Conservation (phyloP, 345 rosid species). For the Linum lewisii region DNA sequence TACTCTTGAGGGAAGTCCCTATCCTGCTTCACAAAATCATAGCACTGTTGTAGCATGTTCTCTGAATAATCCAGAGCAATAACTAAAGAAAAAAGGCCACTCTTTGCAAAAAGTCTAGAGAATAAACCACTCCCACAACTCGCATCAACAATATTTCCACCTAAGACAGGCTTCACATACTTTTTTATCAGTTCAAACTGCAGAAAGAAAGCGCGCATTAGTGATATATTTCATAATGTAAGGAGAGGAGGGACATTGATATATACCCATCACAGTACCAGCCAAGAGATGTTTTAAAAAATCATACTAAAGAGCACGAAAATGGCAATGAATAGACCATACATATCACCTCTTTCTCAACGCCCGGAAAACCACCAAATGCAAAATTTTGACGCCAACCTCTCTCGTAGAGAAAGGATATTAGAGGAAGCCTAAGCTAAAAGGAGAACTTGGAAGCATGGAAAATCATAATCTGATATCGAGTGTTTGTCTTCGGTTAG, state of each 20-base stretch:
- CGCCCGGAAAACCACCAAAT: constrained; percentile 79
- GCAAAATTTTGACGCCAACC: constrained; percentile 89
- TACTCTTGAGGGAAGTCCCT: constrained; percentile 68
- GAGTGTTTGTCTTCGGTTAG: background rate
- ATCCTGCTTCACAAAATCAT: constrained; percentile 50
- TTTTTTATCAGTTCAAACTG: constrained; percentile 79
- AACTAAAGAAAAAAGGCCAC: constrained; percentile 60
- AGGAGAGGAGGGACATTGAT: too few relatives aligned
- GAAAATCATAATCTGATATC: background rate
- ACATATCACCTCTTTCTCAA: constrained; percentile 65
- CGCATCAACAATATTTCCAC: constrained; percentile 76
- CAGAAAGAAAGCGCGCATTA: background rate
- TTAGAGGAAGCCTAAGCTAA: constrained; percentile 43
- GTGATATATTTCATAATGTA: too few relatives aligned
- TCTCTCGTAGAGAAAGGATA: constrained; percentile 78
- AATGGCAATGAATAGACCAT: too few relatives aligned
- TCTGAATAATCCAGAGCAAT: constrained; percentile 84
- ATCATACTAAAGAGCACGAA: too few relatives aligned
- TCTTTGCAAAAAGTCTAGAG: constrained; percentile 63
- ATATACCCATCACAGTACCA: too few relatives aligned
- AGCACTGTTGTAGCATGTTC: constrained; percentile 77
- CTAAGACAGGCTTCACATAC: constrained; percentile 61
- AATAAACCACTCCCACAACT: constrained; percentile 92
- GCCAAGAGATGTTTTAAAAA: too few relatives aligned
- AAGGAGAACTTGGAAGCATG: constrained; percentile 5